Percentiles rank a stretch among this genome's conserved stretches.
phyloP scores from a whole-genome alignment of 805 yeast species.

The Metschnikowia cubensis region DNA sequence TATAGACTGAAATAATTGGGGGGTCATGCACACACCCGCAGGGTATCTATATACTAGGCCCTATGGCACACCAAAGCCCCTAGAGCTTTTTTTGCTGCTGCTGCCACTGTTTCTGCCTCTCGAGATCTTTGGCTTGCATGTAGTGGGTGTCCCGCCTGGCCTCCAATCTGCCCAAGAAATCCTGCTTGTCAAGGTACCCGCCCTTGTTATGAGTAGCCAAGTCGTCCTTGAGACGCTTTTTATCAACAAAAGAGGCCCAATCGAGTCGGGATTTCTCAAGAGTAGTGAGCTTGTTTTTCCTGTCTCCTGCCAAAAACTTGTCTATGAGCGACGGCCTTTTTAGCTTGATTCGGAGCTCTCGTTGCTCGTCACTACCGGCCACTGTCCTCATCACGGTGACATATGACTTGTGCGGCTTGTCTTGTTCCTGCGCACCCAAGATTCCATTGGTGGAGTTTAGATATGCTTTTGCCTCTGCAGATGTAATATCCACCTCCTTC shows the following conservation, averaged over 20 bases:
- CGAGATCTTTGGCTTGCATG: slow-evolving; percentile 40
- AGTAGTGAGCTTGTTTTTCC: slow-evolving; percentile 75
- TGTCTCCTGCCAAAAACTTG: slow-evolving; percentile 63
- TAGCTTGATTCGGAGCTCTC: slow-evolving; percentile 47
- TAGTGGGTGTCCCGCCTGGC: slow-evolving; percentile 49
- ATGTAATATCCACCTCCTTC: slow-evolving; percentile 67
- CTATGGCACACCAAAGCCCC: no score
- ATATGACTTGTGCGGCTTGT: slow-evolving; percentile 20
- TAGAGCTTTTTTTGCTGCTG: slow-evolving; percentile 10
- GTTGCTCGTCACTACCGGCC: slow-evolving; percentile 28
- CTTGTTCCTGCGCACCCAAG: slow-evolving; percentile 9
- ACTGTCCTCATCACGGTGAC: slow-evolving; percentile 34
- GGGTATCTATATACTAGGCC: no score
- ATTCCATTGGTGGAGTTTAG: slow-evolving; percentile 49
- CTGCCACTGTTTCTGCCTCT: slow-evolving; percentile 24
- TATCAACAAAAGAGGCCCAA: slow-evolving; percentile 93
- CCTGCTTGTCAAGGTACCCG: slow-evolving; percentile 89
- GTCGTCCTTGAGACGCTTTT: slow-evolving; percentile 80
- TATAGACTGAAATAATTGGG: no score
- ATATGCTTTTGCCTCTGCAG: slow-evolving; percentile 87
- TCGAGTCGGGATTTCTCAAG: slow-evolving; percentile 89
- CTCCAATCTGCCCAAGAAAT: slow-evolving; percentile 76
- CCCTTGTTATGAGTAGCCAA: slow-evolving; percentile 76
- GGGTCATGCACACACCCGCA: no score
- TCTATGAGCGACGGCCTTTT: slow-evolving; percentile 75